Evolutionary conservation across 2,329 filamentous ascomycete species (phyloP), one percentile per base, ranked within the genome.

Genomic region (Pseudogymnoascus sp.): DNA sequence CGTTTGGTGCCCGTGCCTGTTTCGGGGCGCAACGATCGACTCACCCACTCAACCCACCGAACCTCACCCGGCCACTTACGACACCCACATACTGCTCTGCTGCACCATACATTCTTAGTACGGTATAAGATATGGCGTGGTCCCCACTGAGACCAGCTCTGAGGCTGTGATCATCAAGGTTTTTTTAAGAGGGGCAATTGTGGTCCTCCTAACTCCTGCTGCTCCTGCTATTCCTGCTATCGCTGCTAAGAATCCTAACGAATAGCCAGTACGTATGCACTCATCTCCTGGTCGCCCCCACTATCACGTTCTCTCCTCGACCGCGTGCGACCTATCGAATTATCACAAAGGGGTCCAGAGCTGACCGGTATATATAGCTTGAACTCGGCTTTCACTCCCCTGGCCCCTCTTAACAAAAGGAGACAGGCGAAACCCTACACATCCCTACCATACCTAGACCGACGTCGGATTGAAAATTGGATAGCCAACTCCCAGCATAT

Each of bases 81-180:
- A 41, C 43, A 30, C 22, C 22, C 22, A 25, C 22, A 25, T 25
- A 25, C 22, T 25, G 22, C 22, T 25, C 22, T 25, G 22, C 22
- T 25, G 22, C 22, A 25, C 22, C 22, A 25, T 25, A 25, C 43
- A 8, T 8, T 11, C 30, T 32, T n/a, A 30, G 20, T 50, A 50
- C n/a, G 14, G 25, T 50, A 50, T 50, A 50, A 50, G 25, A 50
- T 30, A 50, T 50, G 43, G 43, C 43, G 43, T 50, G 43, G 43
- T 50, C 43, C 43, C 43, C 43, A 50, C 43, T 28, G 25, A 50
- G 25, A 30, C 25, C 43, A 50, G 43, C 43, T 50, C n/a, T 50
- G 43, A 50, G 43, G 43, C 43, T 50, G 43, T 50, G 43, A 50
- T 50, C 43, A 50, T 50, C 43, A 50, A 50, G 43, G 43, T 30